Evolutionary conservation across 2,329 filamentous ascomycete species (phyloP).

Genomic region (Fusarium sp.): DNA sequence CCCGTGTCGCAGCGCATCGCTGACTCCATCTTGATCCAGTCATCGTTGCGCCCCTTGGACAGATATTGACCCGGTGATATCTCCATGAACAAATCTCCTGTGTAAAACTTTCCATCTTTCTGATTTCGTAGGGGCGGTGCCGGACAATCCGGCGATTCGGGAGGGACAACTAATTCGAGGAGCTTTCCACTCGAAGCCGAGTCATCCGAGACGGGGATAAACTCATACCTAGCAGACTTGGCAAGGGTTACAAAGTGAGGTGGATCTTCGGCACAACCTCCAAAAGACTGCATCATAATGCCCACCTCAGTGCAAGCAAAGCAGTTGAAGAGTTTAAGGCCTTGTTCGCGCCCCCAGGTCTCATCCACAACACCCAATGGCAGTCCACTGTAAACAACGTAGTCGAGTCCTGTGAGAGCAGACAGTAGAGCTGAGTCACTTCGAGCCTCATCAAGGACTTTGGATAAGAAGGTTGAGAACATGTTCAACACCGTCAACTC

Average conservation of each 20-base stretch:
- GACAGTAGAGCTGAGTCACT: constrained; percentile 20
- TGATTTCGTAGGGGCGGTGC: constrained; percentile 1
- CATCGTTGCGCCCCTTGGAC: constrained; percentile 39
- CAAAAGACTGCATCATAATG: constrained; percentile 6
- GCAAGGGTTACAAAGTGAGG: constrained; percentile 9
- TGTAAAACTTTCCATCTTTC: constrained; percentile 42
- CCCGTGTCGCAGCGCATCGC: constrained; percentile 41
- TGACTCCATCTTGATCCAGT: constrained; percentile 48
- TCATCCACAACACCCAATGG: constrained; percentile 18
- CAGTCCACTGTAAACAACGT: constrained; percentile 13
- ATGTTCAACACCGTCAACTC: constrained; percentile 15
- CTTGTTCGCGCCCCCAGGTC: constrained; percentile 27
- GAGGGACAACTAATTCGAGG: constrained; percentile 26
- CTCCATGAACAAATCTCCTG: constrained; percentile 46
- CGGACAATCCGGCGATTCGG: constrained; percentile 38
- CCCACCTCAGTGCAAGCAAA: constrained; percentile 38
- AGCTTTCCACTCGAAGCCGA: constrained; percentile 6
- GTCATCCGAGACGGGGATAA: constrained; percentile 8
- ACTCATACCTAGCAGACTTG: constrained; percentile 7
- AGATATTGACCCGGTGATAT: constrained; percentile 33
- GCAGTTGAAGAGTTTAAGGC: constrained; percentile 18
- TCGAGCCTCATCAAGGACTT: constrained; percentile 27
- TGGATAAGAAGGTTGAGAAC: constrained; percentile 23
- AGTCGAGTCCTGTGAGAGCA: constrained; percentile 19
- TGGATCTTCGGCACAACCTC: background rate